Base-by-base conservation (phyloP, 73 alveolate genomes). In the Paraurostyla sp. region DNA sequence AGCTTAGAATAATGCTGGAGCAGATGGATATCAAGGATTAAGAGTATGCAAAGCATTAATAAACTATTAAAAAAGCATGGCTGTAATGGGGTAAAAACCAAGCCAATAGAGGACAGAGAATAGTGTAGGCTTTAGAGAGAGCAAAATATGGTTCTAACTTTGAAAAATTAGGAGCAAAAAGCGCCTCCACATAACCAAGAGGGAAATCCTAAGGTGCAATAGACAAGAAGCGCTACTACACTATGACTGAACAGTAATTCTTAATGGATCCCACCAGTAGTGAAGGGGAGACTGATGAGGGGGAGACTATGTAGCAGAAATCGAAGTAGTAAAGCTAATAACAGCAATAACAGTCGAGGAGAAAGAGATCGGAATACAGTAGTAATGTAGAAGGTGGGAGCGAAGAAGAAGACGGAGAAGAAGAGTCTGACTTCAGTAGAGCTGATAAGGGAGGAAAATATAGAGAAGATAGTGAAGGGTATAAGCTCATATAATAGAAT, bases 281-380 rank as follows among this genome's bases (percentile, higher is more conserved):
- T 48, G 86, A 73, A 32, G 42, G 71, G 59, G 86, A 73, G n/a
- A 48, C 86, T 65, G 82, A 65, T 65, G 82, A 65, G 41, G 35
- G 60, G 16, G 41, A 65, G 38, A 65, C 38, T 6, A 60, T 27
- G 32, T 27, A 30, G 22, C 15, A n/a, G 22, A 16, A 60, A 7
- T n/a, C 32, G 15, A 60, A 32, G 23, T 1, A 38, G 41, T 18
- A 65, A 65, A 0, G 4, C 4, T 7, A 65, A 13, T 35, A 35
- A 65, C 60, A 65, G 18, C 29, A 30, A 38, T 4, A 65, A 40
- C 35, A 18, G 3, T 27, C 15, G 6, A n/a, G 32, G 15, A 59
- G 41, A 2, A 65, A 65, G 82, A 9, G 38, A 35, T 65, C 82
- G 18, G 16, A 16, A 16, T 18, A n/a, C 13, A 36, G 41, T 65